These are phyloP conservation scores for Tuber magnatum DNA, from an alignment of 495 filamentous ascomycete genomes.

Conservation along the genomic window DNA sequence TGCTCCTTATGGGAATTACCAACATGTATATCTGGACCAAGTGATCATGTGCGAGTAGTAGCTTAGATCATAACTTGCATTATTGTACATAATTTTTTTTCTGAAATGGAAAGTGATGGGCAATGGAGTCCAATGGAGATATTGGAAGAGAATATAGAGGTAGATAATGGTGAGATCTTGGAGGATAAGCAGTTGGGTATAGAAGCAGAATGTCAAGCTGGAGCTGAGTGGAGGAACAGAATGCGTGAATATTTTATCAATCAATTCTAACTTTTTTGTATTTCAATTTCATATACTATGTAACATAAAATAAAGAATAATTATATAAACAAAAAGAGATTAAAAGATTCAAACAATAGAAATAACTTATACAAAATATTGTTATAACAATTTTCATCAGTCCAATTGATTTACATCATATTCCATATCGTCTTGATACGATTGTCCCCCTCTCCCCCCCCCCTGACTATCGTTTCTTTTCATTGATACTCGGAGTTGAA, in stretches of 20 bases:
- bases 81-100: background rate
- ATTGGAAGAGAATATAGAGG: background rate
- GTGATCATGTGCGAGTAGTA: background rate
- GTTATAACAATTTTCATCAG: too few species aligned
- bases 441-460: too few species aligned
- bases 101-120: background rate
- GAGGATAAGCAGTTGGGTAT: background rate
- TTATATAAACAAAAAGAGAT: background rate
- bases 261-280: too few species aligned
- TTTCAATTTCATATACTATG: too few species aligned
- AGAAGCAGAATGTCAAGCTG: background rate
- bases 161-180: too few species aligned
- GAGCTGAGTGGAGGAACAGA: background rate
- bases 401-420: too few species aligned
- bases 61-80: background rate
- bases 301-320: background rate
- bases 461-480: too few species aligned
- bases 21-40: too few species aligned
- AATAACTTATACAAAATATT: background rate
- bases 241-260: background rate
- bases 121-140: background rate
- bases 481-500: background rate
- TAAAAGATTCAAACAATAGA: background rate
- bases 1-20: too few species aligned
- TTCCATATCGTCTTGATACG: too few species aligned